Evolutionary conservation across 176 grass and related monocot genomes (phyloP).

Genomic region (Oropetium thomaeum): DNA sequence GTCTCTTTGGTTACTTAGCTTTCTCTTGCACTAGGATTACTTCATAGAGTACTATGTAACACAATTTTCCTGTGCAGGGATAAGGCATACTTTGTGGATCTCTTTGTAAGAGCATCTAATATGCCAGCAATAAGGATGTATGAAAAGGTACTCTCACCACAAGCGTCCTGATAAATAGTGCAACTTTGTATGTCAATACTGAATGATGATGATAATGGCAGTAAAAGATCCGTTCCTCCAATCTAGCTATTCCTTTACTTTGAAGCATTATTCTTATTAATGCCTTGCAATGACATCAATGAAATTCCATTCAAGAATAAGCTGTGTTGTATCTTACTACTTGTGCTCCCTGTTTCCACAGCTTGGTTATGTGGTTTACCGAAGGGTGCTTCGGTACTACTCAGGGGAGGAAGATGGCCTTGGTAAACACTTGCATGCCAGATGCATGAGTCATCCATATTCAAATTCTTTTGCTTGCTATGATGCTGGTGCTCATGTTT

Average conservation of each 20-base stretch:
- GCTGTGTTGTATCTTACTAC: neutral
- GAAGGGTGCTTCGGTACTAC: constrained; percentile 96
- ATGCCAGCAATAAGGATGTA: constrained; percentile 97
- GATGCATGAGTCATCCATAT: neutral
- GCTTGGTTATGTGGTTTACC: constrained; percentile 95
- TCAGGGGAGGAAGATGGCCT: constrained; percentile 99
- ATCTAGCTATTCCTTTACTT: neutral
- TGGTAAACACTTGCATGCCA: constrained; percentile 47
- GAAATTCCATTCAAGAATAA: neutral
- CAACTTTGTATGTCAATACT: neutral
- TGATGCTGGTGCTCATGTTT: constrained; percentile 5
- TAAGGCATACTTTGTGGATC: constrained; percentile 99
- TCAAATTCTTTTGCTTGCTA: neutral
- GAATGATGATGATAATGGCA: neutral
- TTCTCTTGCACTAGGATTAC: neutral
- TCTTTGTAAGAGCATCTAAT: constrained; percentile 97
- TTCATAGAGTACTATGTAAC: neutral
- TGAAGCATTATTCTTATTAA: neutral
- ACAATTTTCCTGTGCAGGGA: constrained; percentile 54
- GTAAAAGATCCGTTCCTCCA: neutral
- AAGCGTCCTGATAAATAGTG: neutral
- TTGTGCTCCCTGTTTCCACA: constrained; percentile 20
- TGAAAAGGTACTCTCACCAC: constrained; percentile 63
- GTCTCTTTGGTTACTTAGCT: neutral
- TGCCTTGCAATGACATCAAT: neutral